Conservation (phyloP, 345 rosid species). For the Gossypium rotundifolium region DNA sequence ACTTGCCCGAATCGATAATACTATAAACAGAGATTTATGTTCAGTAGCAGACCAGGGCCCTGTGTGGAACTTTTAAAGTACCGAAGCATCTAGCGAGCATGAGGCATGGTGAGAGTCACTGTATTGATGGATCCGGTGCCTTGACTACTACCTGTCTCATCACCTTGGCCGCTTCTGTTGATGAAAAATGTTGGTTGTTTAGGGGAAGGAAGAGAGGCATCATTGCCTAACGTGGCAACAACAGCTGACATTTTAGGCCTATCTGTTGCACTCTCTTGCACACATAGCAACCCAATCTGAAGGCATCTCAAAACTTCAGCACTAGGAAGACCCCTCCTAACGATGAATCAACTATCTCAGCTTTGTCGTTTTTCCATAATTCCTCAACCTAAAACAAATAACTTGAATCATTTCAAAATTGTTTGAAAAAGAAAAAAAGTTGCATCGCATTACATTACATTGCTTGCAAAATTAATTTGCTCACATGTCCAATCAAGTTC, state of each 20-base stretch:
- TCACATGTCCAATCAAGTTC: background rate
- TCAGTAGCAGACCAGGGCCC: background rate
- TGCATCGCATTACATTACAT: background rate
- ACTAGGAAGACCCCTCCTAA: slow-evolving; percentile 7
- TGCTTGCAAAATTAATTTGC: background rate
- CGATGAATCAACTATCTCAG: slow-evolving; percentile 30
- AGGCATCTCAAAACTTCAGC: slow-evolving; percentile 39
- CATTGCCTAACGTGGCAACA: slow-evolving; percentile 36
- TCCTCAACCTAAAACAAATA: slow-evolving; percentile 39
- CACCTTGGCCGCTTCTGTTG: slow-evolving; percentile 9
- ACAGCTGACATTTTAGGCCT: slow-evolving; percentile 47
- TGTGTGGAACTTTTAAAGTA: background rate
- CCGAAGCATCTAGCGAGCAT: slow-evolving; percentile 25
- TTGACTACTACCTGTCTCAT: slow-evolving; percentile 5
- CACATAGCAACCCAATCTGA: slow-evolving; percentile 55
- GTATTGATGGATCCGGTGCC: slow-evolving; percentile 24
- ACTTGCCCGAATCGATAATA: background rate
- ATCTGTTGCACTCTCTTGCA: slow-evolving; percentile 44
- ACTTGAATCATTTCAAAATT: background rate
- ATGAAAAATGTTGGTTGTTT: slow-evolving; percentile 38
- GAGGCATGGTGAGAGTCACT: slow-evolving; percentile 24
- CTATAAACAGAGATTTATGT: background rate
- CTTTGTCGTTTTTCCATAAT: slow-evolving; percentile 32
- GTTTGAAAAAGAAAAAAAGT: background rate
- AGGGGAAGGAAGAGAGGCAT: slow-evolving; percentile 33